Conservation (phyloP, 176 grass and related monocot species). For the Juncus effusus region DNA sequence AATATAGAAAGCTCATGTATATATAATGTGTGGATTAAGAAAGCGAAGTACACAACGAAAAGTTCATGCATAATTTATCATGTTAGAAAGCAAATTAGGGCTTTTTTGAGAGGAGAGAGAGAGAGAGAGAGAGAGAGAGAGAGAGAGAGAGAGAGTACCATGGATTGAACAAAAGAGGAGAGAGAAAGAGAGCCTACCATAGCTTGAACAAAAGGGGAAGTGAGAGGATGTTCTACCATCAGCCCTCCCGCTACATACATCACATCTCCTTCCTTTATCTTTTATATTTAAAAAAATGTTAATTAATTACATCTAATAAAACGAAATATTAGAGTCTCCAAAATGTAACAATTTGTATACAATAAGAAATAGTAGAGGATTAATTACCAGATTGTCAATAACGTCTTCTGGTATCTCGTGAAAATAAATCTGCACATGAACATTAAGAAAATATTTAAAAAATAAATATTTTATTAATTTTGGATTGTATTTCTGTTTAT, state of each 20-base stretch:
- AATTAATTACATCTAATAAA: background rate
- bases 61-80: too few relatives aligned
- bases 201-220: constrained; percentile 84
- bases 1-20: too few relatives aligned
- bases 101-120: background rate
- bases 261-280: constrained; percentile 86
- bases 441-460: constrained; percentile 29
- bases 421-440: constrained; percentile 74
- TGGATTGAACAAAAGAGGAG: constrained; percentile 15
- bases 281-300: constrained; percentile 22
- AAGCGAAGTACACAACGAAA: too few relatives aligned
- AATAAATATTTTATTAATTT: constrained; percentile 6
- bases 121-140: background rate
- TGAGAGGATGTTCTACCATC: constrained; percentile 86
- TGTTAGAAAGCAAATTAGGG: too few relatives aligned
- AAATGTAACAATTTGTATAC: background rate
- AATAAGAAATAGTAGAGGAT: too few relatives aligned
- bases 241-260: constrained; percentile 92
- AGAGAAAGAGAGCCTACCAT: constrained; percentile 50
- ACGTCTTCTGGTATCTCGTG: constrained; percentile 82
- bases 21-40: too few relatives aligned
- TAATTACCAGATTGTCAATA: constrained; percentile 78
- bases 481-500: constrained; percentile 2
- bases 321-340: background rate
- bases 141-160: constrained; percentile 24